phyloP scores from a whole-genome alignment of 2,329 filamentous ascomycete genomes.

The Acarospora socialis region DNA sequence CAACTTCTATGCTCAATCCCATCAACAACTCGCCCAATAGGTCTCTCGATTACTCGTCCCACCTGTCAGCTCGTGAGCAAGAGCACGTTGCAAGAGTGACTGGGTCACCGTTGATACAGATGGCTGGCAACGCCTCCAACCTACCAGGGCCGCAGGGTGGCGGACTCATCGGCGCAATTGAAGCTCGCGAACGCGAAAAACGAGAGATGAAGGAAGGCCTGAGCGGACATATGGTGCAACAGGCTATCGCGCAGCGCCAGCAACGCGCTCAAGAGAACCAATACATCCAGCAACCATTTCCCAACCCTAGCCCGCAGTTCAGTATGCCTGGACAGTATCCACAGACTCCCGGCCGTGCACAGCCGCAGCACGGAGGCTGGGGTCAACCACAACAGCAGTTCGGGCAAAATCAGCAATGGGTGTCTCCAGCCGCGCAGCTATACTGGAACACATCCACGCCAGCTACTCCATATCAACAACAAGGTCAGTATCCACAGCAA shows the following conservation, averaged over 20 bases:
- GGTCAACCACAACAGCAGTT: constrained; percentile 7
- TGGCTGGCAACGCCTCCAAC: constrained; percentile 35
- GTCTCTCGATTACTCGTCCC: constrained; percentile 36
- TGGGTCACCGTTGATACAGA: constrained; percentile 57
- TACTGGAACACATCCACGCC: not conserved
- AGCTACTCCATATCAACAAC: constrained; percentile 6
- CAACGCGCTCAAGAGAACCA: constrained; percentile 25
- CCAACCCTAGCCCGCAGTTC: constrained; percentile 9
- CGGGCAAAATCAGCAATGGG: constrained; percentile 1
- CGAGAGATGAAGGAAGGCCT: constrained; percentile 54
- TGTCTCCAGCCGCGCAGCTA: not conserved
- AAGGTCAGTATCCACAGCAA: constrained; percentile 6
- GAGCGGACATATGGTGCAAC: constrained; percentile 56
- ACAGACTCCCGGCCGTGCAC: constrained; percentile 4
- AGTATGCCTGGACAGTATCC: constrained; percentile 13
- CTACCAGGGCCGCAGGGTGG: constrained; percentile 30
- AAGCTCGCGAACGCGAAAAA: constrained; percentile 65
- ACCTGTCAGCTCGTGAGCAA: constrained; percentile 74
- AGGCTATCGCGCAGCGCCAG: constrained; percentile 56
- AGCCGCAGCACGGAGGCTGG: constrained; percentile 3
- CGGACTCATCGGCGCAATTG: constrained; percentile 65
- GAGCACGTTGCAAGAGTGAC: constrained; percentile 77
- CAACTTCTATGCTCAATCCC: constrained; percentile 32
- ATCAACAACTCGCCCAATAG: too few relatives aligned
- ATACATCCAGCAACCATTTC: constrained; percentile 13